phyloP scores from a whole-genome alignment of 2,329 filamentous ascomycete genomes.

The Cercospora sp. region DNA sequence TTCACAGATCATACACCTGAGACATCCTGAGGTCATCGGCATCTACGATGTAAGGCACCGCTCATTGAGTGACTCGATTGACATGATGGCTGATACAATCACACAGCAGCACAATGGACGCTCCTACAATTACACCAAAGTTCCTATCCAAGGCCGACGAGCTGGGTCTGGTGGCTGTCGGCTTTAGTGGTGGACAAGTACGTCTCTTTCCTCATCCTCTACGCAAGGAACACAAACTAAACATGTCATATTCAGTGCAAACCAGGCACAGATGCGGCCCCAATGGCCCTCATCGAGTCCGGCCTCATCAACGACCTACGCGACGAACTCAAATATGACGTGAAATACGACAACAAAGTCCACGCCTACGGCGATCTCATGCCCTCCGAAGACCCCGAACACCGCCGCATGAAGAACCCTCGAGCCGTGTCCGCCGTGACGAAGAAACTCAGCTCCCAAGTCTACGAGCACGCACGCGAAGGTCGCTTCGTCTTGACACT shows the following conservation, averaged over 20 bases:
- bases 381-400: conserved; percentile 70
- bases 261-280: conserved; percentile 85
- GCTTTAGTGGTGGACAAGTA: conserved; percentile 96
- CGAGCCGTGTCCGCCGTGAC: conserved; percentile 83
- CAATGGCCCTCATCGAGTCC: conserved; percentile 81
- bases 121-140: conserved; percentile 62
- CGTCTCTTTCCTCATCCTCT: background rate
- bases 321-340: conserved; percentile 82
- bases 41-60: background rate
- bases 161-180: conserved; percentile 88
- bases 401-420: conserved; percentile 94
- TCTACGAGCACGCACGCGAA: conserved; percentile 79
- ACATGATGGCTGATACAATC: background rate
- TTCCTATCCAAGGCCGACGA: conserved; percentile 80
- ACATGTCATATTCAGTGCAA: conserved; percentile 63
- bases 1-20: background rate
- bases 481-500: conserved; percentile 90
- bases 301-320: conserved; percentile 82
- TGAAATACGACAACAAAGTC: conserved; percentile 79
- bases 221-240: conserved; percentile 9
- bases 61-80: background rate
- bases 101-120: conserved; percentile 38
- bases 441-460: conserved; percentile 73
- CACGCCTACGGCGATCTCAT: conserved; percentile 78
- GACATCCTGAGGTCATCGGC: conserved; percentile 2